phyloP scores from a whole-genome alignment of 2,329 filamentous ascomycete genomes.

The Pyrenophora seminiperda region DNA sequence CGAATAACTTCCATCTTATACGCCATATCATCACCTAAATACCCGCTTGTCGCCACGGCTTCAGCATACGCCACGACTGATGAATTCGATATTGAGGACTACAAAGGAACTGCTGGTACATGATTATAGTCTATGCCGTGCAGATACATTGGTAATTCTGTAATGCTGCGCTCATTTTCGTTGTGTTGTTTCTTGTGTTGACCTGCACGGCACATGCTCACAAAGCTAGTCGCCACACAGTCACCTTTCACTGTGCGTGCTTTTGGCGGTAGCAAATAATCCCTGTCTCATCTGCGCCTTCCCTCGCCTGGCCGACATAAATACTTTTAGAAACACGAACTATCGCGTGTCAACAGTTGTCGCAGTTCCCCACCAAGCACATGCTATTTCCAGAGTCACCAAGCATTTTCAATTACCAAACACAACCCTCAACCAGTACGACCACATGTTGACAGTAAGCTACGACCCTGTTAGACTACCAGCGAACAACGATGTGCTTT shows the following conservation, averaged over 20 bases:
- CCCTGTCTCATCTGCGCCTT: background rate
- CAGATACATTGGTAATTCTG: background rate
- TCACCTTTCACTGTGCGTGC: background rate
- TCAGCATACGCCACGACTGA: too few relatives aligned
- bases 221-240: background rate
- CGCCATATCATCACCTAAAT: background rate
- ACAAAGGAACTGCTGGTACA: too few relatives aligned
- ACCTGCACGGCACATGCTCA: background rate
- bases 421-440: background rate
- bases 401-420: background rate
- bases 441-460: accelerated
- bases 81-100: too few relatives aligned
- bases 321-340: too few relatives aligned
- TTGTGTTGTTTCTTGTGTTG: background rate
- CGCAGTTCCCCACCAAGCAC: too few relatives aligned
- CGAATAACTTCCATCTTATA: too few relatives aligned
- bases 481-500: background rate
- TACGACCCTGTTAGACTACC: background rate
- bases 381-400: background rate
- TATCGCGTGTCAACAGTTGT: too few relatives aligned
- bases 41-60: too few relatives aligned
- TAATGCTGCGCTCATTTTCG: background rate
- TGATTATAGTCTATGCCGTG: too few relatives aligned
- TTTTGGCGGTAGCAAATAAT: too few relatives aligned
- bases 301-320: background rate